Evolutionary conservation across 768 basidiomycete species (phyloP), one percentile per base, ranked within the genome.

Genomic region (Boletus bicolor): DNA sequence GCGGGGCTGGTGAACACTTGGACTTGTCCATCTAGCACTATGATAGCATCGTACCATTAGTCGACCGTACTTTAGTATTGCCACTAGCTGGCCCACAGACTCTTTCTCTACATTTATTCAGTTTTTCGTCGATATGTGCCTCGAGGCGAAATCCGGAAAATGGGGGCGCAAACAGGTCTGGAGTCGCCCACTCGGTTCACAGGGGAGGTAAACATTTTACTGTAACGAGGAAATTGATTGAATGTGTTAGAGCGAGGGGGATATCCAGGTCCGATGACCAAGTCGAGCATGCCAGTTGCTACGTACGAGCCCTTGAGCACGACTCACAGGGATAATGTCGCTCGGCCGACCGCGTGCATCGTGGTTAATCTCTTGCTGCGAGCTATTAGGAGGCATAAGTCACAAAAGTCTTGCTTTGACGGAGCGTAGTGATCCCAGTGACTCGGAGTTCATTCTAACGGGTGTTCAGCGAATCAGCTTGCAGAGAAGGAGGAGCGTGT

Each of bases 341-440:
- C 63, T 59, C 62, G 44, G 15, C 52, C 14, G 44, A 30, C 50
- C 58, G 56, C 55, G 59, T 64, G 57, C 52, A 67, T 59, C 53
- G 59, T 69, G 59, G 67, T 69, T 64, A 68, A 66, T 67, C 67
- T 36, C 55, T 57, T 43, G 57, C 49, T 34, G 36, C 28, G 38
- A 30, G n/a, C 34, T 11, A 44, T 49, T 41, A 48, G 60, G 53
- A 43, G 53, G 42, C 36, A 19, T 19, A 36, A 41, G 38, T 42
- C 36, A 42, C 36, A 42, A 49, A 10, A 4, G 26, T 46, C 12
- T 49, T 32, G 36, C 45, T 17, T 36, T 48, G 55, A 53, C 28
- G 30, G 44, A 35, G 42, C 56, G 51, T 53, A 44, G 57, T 55
- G 55, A 63, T 58, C 55, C 39, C 47, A 50, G 41, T 46, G 54